A percentile compares a stretch with the other conserved stretches of the same genome.
phyloP scores from a whole-genome alignment of 2,329 filamentous ascomycete genomes.

The Cladosporium sp. region DNA sequence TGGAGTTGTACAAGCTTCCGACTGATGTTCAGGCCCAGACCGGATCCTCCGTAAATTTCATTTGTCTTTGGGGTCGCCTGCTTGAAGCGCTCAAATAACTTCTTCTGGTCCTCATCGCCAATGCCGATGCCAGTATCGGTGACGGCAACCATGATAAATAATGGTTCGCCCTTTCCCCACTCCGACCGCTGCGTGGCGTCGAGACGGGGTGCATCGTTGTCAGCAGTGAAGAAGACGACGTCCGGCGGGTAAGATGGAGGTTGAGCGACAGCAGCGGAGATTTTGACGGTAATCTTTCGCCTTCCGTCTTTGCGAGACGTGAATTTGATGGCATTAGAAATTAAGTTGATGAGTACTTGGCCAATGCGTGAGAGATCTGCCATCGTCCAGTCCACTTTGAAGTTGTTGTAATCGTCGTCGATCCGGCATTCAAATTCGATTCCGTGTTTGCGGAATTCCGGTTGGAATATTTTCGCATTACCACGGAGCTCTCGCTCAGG shows the following conservation, averaged over 20 bases:
- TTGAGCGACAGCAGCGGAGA: slow-evolving; percentile 25
- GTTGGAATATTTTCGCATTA: slow-evolving; percentile 37
- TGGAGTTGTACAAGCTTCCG: slow-evolving; percentile 45
- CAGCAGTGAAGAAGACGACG: slow-evolving; percentile 45
- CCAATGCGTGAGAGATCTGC: slow-evolving; percentile 29
- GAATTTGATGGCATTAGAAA: slow-evolving; percentile 33
- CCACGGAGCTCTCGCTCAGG: slow-evolving; percentile 26
- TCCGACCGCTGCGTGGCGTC: slow-evolving; percentile 44
- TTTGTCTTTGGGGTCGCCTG: slow-evolving; percentile 38
- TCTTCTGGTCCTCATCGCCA: slow-evolving; percentile 40
- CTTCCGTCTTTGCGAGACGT: slow-evolving; percentile 29
- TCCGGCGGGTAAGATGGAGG: slow-evolving; percentile 46
- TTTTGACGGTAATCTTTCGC: slow-evolving; percentile 27
- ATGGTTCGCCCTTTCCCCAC: slow-evolving; percentile 41
- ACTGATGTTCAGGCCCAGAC: slow-evolving; percentile 49
- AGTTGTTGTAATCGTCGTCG: slow-evolving; percentile 18
- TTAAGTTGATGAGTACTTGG: slow-evolving; percentile 32
- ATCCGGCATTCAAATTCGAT: slow-evolving; percentile 26
- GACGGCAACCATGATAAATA: slow-evolving; percentile 49
- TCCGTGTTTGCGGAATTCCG: slow-evolving; percentile 30
- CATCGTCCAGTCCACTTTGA: slow-evolving; percentile 27
- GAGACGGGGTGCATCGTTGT: slow-evolving; percentile 39
- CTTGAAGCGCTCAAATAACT: slow-evolving; percentile 46
- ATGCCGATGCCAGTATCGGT: slow-evolving; percentile 47
- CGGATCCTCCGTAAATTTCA: slow-evolving; percentile 46